Evolutionary conservation across 106 monocot species (phyloP).

Genomic region (Narthecium ossifragum): DNA sequence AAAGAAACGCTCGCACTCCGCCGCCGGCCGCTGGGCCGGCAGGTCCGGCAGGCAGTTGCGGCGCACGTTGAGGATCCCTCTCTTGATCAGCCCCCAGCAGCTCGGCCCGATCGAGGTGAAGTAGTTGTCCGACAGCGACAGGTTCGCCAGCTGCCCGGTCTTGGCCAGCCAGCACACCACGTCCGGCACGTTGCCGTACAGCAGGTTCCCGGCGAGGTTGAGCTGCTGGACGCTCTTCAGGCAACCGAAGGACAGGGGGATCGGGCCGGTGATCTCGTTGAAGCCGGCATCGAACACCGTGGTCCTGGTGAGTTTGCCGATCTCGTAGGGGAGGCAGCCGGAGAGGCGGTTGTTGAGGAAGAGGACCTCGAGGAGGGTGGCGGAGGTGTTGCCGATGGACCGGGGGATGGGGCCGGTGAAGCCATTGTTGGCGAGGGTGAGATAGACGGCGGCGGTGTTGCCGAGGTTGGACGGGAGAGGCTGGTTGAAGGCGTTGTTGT

Average conservation of each 20-base stretch:
- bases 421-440: conserved; percentile 54
- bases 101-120: conserved; percentile 18
- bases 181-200: conserved; percentile 52
- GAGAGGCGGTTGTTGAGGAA: conserved; percentile 48
- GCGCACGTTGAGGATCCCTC: conserved; percentile 16
- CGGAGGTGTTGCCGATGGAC: conserved; percentile 21
- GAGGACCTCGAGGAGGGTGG: conserved; percentile 37
- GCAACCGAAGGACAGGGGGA: conserved; percentile 49
- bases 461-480: conserved; percentile 31
- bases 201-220: conserved; percentile 47
- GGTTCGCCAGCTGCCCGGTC: conserved; percentile 11
- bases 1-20: conserved; percentile 13
- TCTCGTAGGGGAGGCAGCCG: conserved; percentile 48
- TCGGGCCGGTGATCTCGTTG: conserved; percentile 40
- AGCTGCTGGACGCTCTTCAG: conserved; percentile 43
- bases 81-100: conserved; percentile 17
- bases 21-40: conserved; percentile 17
- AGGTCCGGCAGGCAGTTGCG: conserved; percentile 26
- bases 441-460: conserved; percentile 13
- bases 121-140: conserved; percentile 36
- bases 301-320: conserved; percentile 33
- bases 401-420: conserved; percentile 48
- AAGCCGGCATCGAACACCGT: conserved; percentile 49
- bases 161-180: conserved; percentile 20
- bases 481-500: conserved; percentile 45